Percentiles rank a stretch among this genome's conserved stretches.
phyloP scores from a whole-genome alignment of 257 asterid genomes.

The Solanum appendiculatum region DNA sequence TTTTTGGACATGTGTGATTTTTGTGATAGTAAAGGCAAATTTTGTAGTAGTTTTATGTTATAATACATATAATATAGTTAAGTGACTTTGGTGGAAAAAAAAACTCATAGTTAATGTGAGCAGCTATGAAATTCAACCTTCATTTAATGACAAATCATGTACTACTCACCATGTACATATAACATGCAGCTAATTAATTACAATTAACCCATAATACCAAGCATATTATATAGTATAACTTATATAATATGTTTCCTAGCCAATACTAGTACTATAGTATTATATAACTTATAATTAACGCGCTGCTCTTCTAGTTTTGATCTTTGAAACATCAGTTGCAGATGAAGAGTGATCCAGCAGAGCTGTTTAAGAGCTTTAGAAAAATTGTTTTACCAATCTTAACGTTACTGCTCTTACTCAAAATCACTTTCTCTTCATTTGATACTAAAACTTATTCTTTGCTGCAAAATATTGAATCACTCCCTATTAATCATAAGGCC shows the following conservation, averaged over 20 bases:
- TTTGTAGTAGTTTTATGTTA: no score
- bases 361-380: not conserved
- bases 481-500: not conserved
- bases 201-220: no score
- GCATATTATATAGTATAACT: no score
- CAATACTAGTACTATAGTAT: no score
- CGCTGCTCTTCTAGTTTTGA: not conserved
- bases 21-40: no score
- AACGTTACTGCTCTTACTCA: not conserved
- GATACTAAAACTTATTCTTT: not conserved
- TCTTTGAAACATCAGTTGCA: not conserved
- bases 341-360: conserved; percentile 2
- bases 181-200: not conserved
- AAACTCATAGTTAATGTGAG: no score
- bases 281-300: no score
- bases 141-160: not conserved
- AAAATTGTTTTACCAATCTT: conserved; percentile 2
- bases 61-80: no score
- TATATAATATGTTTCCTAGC: no score
- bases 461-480: not conserved
- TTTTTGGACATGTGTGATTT: no score
- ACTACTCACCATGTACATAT: not conserved
- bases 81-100: no score
- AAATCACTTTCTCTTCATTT: not conserved
- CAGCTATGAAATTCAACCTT: not conserved